phyloP scores from a whole-genome alignment of 805 yeast genomes.

The Candida broadrunensis region DNA sequence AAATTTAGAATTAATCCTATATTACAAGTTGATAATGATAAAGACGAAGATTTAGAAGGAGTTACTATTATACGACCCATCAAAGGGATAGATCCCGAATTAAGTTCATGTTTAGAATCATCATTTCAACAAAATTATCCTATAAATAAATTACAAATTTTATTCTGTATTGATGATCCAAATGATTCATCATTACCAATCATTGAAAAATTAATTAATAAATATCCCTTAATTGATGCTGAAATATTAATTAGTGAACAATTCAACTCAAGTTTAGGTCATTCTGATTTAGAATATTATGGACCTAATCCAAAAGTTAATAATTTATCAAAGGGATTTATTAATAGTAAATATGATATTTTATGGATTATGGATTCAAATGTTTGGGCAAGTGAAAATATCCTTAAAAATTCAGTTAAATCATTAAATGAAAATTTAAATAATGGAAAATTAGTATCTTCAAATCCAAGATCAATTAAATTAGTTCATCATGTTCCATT shows the following conservation, averaged over 20 bases:
- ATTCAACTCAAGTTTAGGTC: constrained; percentile 9
- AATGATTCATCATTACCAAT: constrained; percentile 65
- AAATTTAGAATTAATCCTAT: constrained; percentile 21
- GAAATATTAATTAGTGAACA: constrained; percentile 44
- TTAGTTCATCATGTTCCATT: constrained; percentile 82
- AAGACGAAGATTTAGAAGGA: constrained; percentile 21
- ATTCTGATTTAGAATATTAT: constrained; percentile 42
- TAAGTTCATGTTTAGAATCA: constrained; percentile 63
- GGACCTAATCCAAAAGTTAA: constrained; percentile 92
- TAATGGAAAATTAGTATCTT: constrained; percentile 40
- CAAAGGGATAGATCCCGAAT: constrained; percentile 79
- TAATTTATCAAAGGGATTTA: constrained; percentile 79
- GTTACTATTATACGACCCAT: constrained; percentile 81
- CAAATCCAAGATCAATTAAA: constrained; percentile 42
- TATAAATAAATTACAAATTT: constrained; percentile 52
- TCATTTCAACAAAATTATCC: constrained; percentile 72
- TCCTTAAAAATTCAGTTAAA: constrained; percentile 61
- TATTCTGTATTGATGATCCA: constrained; percentile 70
- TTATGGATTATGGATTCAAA: constrained; percentile 87
- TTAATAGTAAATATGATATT: constrained; percentile 63
- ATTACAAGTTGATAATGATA: neutral
- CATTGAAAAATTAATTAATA: constrained; percentile 45
- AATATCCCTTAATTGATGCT: constrained; percentile 58
- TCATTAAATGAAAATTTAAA: constrained; percentile 48
- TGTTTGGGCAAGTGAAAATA: constrained; percentile 70